phyloP scores from a whole-genome alignment of 345 rosid genomes.

The Anacardium occidentale region DNA sequence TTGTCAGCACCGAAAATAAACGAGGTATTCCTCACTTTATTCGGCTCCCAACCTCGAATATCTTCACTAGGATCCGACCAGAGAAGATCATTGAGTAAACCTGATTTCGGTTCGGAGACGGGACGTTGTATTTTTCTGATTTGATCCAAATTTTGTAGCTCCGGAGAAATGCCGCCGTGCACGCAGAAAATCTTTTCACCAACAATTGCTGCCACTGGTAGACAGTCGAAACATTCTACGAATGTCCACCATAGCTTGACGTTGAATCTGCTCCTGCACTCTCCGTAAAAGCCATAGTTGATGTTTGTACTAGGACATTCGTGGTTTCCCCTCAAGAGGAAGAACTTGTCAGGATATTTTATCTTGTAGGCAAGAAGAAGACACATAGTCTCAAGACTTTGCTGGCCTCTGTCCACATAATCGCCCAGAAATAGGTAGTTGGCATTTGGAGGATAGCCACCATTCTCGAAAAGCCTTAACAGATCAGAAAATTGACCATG shows the following conservation, averaged over 20 bases:
- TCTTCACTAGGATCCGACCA: constrained; percentile 81
- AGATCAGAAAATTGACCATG: constrained; percentile 83
- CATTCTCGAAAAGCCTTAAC: constrained; percentile 71
- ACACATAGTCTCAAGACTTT: constrained; percentile 44
- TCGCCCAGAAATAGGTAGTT: constrained; percentile 76
- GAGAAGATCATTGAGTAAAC: constrained; percentile 72
- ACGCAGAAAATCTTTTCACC: constrained; percentile 82
- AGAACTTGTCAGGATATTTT: too few species aligned
- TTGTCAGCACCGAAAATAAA: too few species aligned
- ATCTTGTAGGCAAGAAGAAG: too few species aligned
- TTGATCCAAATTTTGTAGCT: constrained; percentile 52
- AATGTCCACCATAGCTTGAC: constrained; percentile 64
- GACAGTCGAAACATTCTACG: constrained; percentile 54
- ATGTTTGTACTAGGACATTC: constrained; percentile 63
- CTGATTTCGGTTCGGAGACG: constrained; percentile 61
- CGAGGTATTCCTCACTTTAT: constrained; percentile 43
- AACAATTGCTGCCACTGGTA: constrained; percentile 59
- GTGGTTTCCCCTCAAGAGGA: constrained; percentile 53
- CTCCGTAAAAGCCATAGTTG: constrained; percentile 61
- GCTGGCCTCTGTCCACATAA: constrained; percentile 40
- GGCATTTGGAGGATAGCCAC: constrained; percentile 67
- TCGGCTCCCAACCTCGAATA: constrained; percentile 55
- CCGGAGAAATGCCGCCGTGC: constrained; percentile 87
- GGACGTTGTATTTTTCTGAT: constrained; percentile 62
- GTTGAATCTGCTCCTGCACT: constrained; percentile 69